These are phyloP conservation scores for Fusarium camptoceras DNA, from an alignment of 2,329 filamentous ascomycete genomes.

Conservation along the genomic window DNA sequence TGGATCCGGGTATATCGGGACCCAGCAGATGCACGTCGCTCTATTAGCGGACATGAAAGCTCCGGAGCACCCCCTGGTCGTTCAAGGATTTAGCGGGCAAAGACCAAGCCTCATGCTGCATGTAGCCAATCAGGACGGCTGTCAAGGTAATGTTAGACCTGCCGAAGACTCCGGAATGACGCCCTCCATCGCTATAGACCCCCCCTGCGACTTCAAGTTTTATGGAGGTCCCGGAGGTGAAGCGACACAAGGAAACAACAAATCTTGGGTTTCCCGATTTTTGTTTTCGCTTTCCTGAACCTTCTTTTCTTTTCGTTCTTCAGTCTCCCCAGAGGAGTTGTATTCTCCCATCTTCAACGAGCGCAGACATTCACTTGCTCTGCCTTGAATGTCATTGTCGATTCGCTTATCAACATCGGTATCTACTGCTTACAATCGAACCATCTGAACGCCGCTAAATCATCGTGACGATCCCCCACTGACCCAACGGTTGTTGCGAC, in stretches of 20 bases:
- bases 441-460: slow-evolving; percentile 23
- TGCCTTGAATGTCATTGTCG: slow-evolving; percentile 15
- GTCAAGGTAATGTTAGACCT: slow-evolving; percentile 29
- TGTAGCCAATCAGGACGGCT: slow-evolving; percentile 15
- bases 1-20: slow-evolving; percentile 27
- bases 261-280: slow-evolving; percentile 15
- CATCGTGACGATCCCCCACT: slow-evolving; percentile 35
- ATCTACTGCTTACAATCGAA: slow-evolving; percentile 11
- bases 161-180: slow-evolving; percentile 41
- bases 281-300: slow-evolving; percentile 3
- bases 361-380: slow-evolving; percentile 42
- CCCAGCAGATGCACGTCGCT: slow-evolving; percentile 20
- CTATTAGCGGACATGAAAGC: slow-evolving; percentile 35
- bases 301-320: background rate
- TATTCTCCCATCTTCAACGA: background rate
- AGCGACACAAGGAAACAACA: slow-evolving; percentile 20
- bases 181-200: slow-evolving; percentile 19
- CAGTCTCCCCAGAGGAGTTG: slow-evolving; percentile 19
- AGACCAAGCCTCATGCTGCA: slow-evolving; percentile 1
- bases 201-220: slow-evolving; percentile 9
- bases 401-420: slow-evolving; percentile 36
- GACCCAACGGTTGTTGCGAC: slow-evolving; percentile 7
- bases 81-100: slow-evolving; percentile 16
- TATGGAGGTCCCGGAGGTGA: slow-evolving; percentile 6
- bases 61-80: slow-evolving; percentile 11